A percentile compares a stretch with the other conserved stretches of the same genome.
These are phyloP conservation scores for Linnemannia schmuckeri DNA, from an alignment of 192 early-diverging fungal genomes.

Conservation along the genomic window DNA sequence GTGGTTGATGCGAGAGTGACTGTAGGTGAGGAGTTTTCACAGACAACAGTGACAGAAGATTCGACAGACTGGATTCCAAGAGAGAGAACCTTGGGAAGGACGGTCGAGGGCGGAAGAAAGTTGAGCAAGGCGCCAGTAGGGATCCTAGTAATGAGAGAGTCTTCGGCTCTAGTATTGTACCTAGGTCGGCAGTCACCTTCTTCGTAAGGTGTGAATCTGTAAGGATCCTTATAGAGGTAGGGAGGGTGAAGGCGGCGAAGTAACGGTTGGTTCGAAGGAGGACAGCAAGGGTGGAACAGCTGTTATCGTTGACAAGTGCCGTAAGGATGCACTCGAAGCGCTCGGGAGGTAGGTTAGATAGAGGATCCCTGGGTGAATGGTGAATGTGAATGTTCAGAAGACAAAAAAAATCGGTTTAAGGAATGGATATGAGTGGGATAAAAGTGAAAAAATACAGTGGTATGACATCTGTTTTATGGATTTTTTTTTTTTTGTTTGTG, in stretches of 20 bases:
- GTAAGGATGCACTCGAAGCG: background rate
- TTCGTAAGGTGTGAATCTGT: background rate
- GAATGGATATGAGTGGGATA: no score
- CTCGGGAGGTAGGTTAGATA: background rate
- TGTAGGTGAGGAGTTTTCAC: no score
- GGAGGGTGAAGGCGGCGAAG: background rate
- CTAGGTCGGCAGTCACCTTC: background rate
- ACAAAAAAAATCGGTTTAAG: no score
- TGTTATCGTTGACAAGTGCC: background rate
- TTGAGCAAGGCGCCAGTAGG: background rate
- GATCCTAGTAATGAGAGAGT: background rate
- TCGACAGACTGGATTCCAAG: background rate
- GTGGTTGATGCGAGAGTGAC: no score
- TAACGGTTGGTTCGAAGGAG: background rate
- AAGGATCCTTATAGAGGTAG: background rate
- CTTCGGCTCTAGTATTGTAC: background rate
- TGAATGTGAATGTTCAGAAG: no score
- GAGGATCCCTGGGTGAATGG: background rate
- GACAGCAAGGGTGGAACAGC: background rate
- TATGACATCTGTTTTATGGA: no score
- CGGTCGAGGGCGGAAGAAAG: background rate
- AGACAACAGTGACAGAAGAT: background rate
- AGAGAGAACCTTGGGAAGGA: background rate
- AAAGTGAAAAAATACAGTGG: no score
- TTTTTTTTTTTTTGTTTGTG: no score